These are phyloP conservation scores for Brachypodium distachyon DNA, from an alignment of 202 grass and related monocot species.

Conservation along the genomic window DNA sequence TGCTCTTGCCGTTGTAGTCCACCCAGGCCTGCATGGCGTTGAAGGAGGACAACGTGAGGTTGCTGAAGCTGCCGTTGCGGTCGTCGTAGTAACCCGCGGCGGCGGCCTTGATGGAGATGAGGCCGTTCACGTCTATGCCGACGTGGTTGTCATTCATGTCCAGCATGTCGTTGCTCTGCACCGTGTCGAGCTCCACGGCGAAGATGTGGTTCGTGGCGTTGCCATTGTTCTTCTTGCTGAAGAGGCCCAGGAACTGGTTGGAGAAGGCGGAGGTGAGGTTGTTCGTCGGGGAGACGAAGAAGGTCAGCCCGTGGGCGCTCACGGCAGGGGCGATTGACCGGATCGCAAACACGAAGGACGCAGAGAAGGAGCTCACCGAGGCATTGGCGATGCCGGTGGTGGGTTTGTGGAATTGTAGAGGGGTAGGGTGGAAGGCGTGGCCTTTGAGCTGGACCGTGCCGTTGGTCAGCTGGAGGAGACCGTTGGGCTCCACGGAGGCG, in stretches of 20 bases:
- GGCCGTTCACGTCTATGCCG: constrained; percentile 9
- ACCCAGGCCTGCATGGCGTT: constrained; percentile 8
- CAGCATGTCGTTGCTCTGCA: not conserved
- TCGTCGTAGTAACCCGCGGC: not conserved
- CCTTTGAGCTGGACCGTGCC: not conserved
- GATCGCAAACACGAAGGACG: not conserved
- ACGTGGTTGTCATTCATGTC: constrained; percentile 13
- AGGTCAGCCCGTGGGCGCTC: not conserved
- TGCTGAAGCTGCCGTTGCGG: not conserved
- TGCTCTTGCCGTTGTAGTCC: not conserved
- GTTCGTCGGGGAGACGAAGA: constrained; percentile 9
- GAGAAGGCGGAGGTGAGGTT: not conserved
- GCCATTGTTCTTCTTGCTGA: not conserved
- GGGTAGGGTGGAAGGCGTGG: not conserved
- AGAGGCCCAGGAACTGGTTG: constrained; percentile 10
- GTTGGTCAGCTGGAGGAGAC: constrained; percentile 11
- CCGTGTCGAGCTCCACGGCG: not conserved
- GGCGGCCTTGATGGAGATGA: not conserved
- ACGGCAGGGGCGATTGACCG: not conserved
- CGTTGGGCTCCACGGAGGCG: not conserved
- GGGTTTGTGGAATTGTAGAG: not conserved
- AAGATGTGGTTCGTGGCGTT: constrained; percentile 9
- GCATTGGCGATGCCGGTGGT: not conserved
- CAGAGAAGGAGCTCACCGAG: not conserved
- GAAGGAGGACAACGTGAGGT: not conserved